Base-by-base conservation (phyloP, 2,329 filamentous ascomycete species). In the Fusarium kyushuense region DNA sequence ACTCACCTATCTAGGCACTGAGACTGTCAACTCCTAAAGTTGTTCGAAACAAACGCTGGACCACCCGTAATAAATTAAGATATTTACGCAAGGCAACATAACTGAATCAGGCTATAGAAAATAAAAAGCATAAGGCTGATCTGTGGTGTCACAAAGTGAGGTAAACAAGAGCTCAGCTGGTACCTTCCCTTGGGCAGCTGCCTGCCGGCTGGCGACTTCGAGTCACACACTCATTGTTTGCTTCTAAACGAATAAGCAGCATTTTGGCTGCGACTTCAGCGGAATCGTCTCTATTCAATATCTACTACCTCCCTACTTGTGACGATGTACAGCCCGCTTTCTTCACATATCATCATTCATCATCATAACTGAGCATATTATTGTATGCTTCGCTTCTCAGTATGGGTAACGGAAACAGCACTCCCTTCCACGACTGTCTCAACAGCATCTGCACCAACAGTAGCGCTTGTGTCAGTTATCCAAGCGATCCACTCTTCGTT, bases 381-480 rank as follows among this genome's bases (percentile, higher is more conserved):
- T 25, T 1, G 5, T 16, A 30, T 29, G 5, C 7, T 6, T 17
- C n/a, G 2, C 1, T 1, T 32, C 19, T 36, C 19, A 52, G 14
- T 3, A 85, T 85, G 83, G 83, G 83, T 42, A 79, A 81, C 69
- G 68, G 74, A 10, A 75, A 77, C 14, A 84, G 81, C 59, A 74
- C 76, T 17, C 73, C 79, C 6, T 67, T 86, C 42, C 76, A 80
- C 58, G 74, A 77, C 38, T 87, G 85, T 72, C 80, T 87, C 35
- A 75, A 79, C 54, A 63, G 75, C 23, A 78, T 87, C 62, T 87
- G 84, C 70, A 76, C 76, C 30, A 80, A 81, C 53, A 80, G 82
- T 40, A 61, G 65, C 17, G 74, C 75, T 65, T 87, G 85, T 66
- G 83, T 86, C 49, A 82, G 76, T 13, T 86, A 81, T 62, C 80